Conservation (phyloP, 495 filamentous ascomycete genomes). For the Entonaema liquescens region DNA sequence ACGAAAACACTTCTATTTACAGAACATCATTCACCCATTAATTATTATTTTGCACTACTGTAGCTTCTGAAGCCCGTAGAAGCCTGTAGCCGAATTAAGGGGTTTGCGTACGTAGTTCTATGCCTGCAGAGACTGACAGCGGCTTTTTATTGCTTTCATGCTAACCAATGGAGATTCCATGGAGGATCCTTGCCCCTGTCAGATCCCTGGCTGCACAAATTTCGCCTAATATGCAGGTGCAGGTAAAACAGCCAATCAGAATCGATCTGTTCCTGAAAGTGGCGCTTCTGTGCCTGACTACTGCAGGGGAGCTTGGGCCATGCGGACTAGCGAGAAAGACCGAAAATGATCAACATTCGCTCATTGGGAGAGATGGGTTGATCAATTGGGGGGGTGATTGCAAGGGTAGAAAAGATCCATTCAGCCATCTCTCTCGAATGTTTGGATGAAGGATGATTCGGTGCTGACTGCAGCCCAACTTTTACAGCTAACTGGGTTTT, state of each 20-base stretch:
- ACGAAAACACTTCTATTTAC: not conserved
- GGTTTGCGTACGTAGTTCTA: slow-evolving; percentile 16
- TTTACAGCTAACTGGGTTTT: slow-evolving; percentile 5
- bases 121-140: slow-evolving; percentile 2
- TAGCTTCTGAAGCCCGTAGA: not conserved
- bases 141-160: slow-evolving; percentile 13
- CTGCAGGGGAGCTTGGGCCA: slow-evolving; percentile 43
- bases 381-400: slow-evolving; percentile 26
- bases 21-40: not conserved
- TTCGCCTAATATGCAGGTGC: slow-evolving; percentile 35
- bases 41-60: not conserved
- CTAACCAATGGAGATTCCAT: slow-evolving; percentile 23
- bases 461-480: slow-evolving; percentile 21
- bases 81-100: slow-evolving; percentile 21
- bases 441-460: slow-evolving; percentile 19
- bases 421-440: slow-evolving; percentile 1
- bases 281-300: slow-evolving; percentile 40
- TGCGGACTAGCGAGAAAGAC: slow-evolving; percentile 27
- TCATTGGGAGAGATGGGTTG: slow-evolving; percentile 22
- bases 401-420: slow-evolving; percentile 22
- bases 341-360: slow-evolving; percentile 35
- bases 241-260: slow-evolving; percentile 27
- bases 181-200: slow-evolving; percentile 28
- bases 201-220: slow-evolving; percentile 30
- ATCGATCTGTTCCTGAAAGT: slow-evolving; percentile 25